These are phyloP conservation scores for Botrytis medusae DNA, from an alignment of 2,329 filamentous ascomycete genomes.

Conservation along the genomic window DNA sequence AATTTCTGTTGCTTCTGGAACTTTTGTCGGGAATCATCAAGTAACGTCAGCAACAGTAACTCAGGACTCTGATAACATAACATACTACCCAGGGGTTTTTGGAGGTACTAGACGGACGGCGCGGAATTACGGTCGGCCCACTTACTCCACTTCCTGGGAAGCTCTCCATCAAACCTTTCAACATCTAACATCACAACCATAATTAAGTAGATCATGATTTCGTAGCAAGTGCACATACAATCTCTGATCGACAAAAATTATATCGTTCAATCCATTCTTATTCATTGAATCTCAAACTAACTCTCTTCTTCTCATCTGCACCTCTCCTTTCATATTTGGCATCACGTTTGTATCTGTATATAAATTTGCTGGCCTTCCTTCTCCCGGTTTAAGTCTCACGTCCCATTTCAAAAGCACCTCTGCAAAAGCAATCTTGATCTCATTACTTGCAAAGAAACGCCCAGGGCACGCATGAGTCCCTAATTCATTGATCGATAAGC, in stretches of 20 bases:
- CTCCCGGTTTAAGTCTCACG: conserved; percentile 60
- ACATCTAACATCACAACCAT: neutral
- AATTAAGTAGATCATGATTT: neutral
- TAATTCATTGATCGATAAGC: neutral
- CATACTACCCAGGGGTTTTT: too few relatives aligned
- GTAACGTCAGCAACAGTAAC: too few relatives aligned
- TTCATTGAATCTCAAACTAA: neutral
- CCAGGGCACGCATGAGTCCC: conserved; percentile 46
- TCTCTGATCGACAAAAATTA: neutral
- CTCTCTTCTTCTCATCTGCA: conserved; percentile 15
- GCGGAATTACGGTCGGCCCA: neutral
- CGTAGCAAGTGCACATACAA: neutral
- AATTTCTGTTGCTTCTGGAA: neutral
- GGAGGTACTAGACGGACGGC: too few relatives aligned
- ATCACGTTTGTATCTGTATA: conserved; percentile 10
- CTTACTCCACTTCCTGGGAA: too few relatives aligned
- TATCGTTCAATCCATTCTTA: neutral
- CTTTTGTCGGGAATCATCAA: neutral
- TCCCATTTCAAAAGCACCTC: conserved; percentile 40
- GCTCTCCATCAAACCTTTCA: neutral
- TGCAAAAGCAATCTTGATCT: conserved; percentile 41
- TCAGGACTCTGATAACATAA: too few relatives aligned
- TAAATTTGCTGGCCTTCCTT: conserved; percentile 53
- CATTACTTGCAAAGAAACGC: conserved; percentile 42
- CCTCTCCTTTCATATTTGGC: conserved; percentile 17